Base-by-base conservation (phyloP, 768 basidiomycete genomes). In the Rhodotorula paludigena region DNA sequence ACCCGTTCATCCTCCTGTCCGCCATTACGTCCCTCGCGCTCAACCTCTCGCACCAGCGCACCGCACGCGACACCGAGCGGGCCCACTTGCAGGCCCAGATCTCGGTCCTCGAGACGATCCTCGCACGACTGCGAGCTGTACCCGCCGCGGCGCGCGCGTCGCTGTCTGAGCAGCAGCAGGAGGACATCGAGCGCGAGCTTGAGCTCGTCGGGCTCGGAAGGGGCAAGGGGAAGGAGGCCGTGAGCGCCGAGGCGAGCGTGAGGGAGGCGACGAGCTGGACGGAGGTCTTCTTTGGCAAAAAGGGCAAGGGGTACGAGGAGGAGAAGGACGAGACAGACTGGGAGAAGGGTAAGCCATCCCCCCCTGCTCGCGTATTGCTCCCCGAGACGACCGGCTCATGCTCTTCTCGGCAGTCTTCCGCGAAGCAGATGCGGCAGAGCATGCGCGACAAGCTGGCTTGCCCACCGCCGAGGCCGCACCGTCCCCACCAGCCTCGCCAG, bases 231-330 rank as follows among this genome's bases (percentile, higher is more conserved):
- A 67, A 67, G 42, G 21, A 25, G 21, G 64, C 36, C 25, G 42
- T 60, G 28, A 57, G 52, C 11, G 64, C 52, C 18, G 69, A 57
- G 32, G 28, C 35, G 54, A 57, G 65, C 21, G 47, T 18, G 18
- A 32, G 20, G n/a, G 45, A 38, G 35, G 36, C 52, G 57, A 64
- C 60, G 39, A 66, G 72, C 32, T 79, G 78, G 79, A 66, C 39
- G 3, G 78, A 78, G 63, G 77, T 78, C 4, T 61, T 79, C 16
- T 77, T 79, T 51, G 79, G 79, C 25, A 74, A 76, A 60, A 78
- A 74, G 63, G 69, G 73, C 33, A 56, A 60, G 36, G 63, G 71
- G 49, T 72, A 48, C 38, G 52, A 65, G 60, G 35, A 32, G 2
- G 68, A 57, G n/a, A n/a, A 64, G 42, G 69, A 71, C 49, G 44